Conservation (phyloP, 352 stramenopile genomes). For the Phytophthora tubulina region DNA sequence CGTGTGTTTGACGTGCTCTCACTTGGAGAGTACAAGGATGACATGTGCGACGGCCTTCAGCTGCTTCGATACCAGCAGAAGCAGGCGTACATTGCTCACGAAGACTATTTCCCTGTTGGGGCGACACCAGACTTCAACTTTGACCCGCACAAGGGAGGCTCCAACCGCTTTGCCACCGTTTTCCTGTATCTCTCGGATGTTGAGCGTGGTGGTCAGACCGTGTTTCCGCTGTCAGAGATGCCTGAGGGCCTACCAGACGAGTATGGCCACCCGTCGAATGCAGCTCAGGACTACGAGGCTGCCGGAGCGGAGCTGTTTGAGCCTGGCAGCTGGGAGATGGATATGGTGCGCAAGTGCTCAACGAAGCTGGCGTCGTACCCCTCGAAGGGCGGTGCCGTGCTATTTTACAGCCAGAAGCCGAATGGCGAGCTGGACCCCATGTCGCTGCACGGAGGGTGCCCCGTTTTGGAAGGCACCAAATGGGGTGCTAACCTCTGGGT, state of each 20-base stretch:
- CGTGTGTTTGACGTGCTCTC: constrained; percentile 92
- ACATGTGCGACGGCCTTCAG: constrained; percentile 95
- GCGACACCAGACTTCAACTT: constrained; percentile 76
- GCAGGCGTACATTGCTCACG: constrained; percentile 95
- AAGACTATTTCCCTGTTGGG: constrained; percentile 92
- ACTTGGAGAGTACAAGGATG: constrained; percentile 91
- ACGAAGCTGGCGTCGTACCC: constrained; percentile 84
- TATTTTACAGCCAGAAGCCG: constrained; percentile 98
- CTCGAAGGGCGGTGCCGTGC: constrained; percentile 92
- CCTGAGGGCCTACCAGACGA: constrained; percentile 65
- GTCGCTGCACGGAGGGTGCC: constrained; percentile 94
- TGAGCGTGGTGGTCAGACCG: constrained; percentile 79
- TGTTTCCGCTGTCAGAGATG: constrained; percentile 84
- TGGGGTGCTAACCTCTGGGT: constrained; percentile 98
- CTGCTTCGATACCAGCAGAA: constrained; percentile 96
- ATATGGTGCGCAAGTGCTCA: constrained; percentile 84
- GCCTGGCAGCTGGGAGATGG: constrained; percentile 68
- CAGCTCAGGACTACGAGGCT: constrained; percentile 50
- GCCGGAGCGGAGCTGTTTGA: constrained; percentile 70
- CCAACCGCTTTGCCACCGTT: constrained; percentile 86
- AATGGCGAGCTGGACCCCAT: constrained; percentile 92
- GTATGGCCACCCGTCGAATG: constrained; percentile 63
- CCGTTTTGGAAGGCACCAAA: constrained; percentile 95
- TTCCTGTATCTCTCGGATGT: constrained; percentile 90
- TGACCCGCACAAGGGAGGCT: constrained; percentile 77